These are phyloP conservation scores for Rhododendron vialii DNA, from an alignment of 148 eudicot species.

Conservation along the genomic window DNA sequence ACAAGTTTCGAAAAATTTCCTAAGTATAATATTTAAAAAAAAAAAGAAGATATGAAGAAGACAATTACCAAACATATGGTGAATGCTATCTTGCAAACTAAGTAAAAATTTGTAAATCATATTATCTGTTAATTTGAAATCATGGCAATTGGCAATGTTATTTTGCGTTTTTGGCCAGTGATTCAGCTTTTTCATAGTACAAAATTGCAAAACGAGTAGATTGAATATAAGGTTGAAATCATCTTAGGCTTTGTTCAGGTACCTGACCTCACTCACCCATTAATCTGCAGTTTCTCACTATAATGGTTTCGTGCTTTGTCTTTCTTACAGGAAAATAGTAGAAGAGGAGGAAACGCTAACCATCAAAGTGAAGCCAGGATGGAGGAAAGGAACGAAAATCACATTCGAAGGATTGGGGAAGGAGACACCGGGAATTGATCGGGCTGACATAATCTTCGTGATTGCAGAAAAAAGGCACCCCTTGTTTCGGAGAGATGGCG, in stretches of 20 bases:
- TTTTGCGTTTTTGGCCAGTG: not conserved
- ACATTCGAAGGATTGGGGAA: slow-evolving; percentile 37
- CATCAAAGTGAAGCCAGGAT: slow-evolving; percentile 60
- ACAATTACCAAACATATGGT: too few species aligned
- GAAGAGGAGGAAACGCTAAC: slow-evolving; percentile 41
- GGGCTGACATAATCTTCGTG: slow-evolving; percentile 37
- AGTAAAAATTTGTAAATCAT: too few species aligned
- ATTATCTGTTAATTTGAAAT: not conserved
- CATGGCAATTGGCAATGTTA: not conserved
- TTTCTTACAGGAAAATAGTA: slow-evolving; percentile 30
- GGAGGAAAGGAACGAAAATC: slow-evolving; percentile 64
- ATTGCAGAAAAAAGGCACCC: slow-evolving; percentile 47
- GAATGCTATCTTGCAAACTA: too few species aligned
- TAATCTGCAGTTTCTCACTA: not conserved
- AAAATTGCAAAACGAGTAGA: not conserved
- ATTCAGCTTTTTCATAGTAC: not conserved
- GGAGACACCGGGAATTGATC: too few species aligned
- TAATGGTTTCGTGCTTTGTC: not conserved
- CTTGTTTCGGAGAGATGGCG: slow-evolving; percentile 33
- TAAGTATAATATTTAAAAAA: too few species aligned
- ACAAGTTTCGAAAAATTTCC: not conserved
- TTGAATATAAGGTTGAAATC: not conserved
- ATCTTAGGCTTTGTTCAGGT: not conserved
- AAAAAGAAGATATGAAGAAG: too few species aligned
- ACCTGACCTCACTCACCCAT: not conserved